Base-by-base conservation (phyloP, 352 stramenopile species). In the Globisporangium orthogonon region DNA sequence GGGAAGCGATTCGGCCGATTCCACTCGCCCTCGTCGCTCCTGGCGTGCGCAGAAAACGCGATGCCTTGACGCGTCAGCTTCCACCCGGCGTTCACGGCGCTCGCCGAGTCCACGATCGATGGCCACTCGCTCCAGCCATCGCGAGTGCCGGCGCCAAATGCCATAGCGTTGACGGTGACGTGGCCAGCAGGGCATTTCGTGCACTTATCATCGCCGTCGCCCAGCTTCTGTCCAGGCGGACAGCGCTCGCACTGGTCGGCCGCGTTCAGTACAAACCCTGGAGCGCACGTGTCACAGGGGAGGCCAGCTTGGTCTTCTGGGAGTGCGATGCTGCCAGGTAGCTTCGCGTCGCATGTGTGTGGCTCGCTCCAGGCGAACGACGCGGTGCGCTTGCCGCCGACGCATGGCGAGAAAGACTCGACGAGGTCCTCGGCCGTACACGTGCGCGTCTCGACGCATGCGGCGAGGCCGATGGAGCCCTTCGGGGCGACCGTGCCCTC, bases 331-430 rank as follows among this genome's bases (percentile, higher is more conserved):
- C 71, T 73, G 17, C 55, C 58, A 15, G 73, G 52, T 0, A 90
- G 58, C 10, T 67, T 71, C 3, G 54, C 50, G 40, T 90, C 67
- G 59, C 83, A 94, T 39, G 78, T 91, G 31, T 71, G 67, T 6
- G 81, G 83, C 50, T 87, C 57, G 23, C 74, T 84, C 83, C 83
- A 94, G 0, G 75, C 50, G 45, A 79, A 91, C 7, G 67, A 76
- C 4, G 84, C 78, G 50, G 87, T 77, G 1, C 82, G 72, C 39
- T 70, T 72, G 9, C 76, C 79, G 28, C 75, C 62, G 6, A 73
- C 61, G 47, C 83, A 94, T 9, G 67, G 50, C 0, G 83, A 86
- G 40, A 82, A 88, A 37, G 53, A 74, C 56, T 82, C 76, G 17
- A 84, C 65, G 1, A 91, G 64, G 37, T 91, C 83, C 7, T 89